Evolutionary conservation across 306 rosid genomes (phyloP).

Genomic region (Gillenia trifoliata): DNA sequence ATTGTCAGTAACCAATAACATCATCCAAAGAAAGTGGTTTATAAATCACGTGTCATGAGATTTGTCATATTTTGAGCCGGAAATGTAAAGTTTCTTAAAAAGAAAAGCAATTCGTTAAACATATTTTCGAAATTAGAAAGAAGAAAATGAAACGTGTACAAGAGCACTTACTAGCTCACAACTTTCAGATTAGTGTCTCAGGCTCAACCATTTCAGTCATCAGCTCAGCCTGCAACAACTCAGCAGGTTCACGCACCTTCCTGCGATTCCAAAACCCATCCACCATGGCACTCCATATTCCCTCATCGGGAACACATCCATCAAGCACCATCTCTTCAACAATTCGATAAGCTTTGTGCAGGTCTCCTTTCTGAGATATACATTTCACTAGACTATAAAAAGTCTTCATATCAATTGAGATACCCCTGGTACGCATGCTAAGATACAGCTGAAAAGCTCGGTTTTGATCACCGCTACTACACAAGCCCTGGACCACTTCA

Average conservation of each 20-base stretch:
- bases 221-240: constrained; percentile 48
- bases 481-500: constrained; percentile 70
- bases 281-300: constrained; percentile 56
- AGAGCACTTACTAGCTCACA: neutral
- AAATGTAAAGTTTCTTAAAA: neutral
- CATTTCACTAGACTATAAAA: constrained; percentile 48
- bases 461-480: constrained; percentile 30
- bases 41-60: neutral
- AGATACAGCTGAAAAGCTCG: constrained; percentile 80
- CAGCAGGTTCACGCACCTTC: constrained; percentile 61
- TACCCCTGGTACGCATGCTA: constrained; percentile 69
- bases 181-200: neutral
- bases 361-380: constrained; percentile 60
- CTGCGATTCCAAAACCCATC: constrained; percentile 63
- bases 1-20: neutral
- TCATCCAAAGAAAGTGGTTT: neutral
- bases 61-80: neutral
- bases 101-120: neutral
- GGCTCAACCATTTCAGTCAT: constrained; percentile 18
- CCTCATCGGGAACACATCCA: constrained; percentile 67
- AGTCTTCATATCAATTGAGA: constrained; percentile 45
- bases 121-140: neutral
- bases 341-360: constrained; percentile 60
- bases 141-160: neutral
- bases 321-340: constrained; percentile 76